These are phyloP conservation scores for Mycena vitilis DNA, from an alignment of 768 basidiomycete genomes.

Conservation along the genomic window DNA sequence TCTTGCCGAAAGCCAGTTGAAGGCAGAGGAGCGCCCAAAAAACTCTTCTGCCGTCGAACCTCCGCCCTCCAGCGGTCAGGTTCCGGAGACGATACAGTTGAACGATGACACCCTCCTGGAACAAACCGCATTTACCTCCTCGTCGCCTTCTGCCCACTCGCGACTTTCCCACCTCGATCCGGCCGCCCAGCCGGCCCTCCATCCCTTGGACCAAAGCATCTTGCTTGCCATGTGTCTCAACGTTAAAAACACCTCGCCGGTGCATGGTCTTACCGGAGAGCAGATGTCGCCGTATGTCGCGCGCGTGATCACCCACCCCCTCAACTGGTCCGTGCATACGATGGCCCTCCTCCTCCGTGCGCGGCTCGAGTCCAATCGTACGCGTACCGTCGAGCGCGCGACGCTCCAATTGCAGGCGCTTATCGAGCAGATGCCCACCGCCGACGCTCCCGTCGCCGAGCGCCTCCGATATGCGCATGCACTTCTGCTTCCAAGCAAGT, in stretches of 20 bases:
- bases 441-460: slow-evolving; percentile 79
- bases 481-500: slow-evolving; percentile 86
- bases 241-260: slow-evolving; percentile 88
- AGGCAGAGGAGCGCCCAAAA: slow-evolving; percentile 20
- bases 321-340: slow-evolving; percentile 96
- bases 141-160: slow-evolving; percentile 57
- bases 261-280: slow-evolving; percentile 89
- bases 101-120: slow-evolving; percentile 98
- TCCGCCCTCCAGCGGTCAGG: slow-evolving; percentile 33
- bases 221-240: slow-evolving; percentile 92
- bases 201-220: slow-evolving; percentile 94
- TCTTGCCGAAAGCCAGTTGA: slow-evolving; percentile 84
- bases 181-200: slow-evolving; percentile 83
- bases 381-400: slow-evolving; percentile 93
- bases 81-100: slow-evolving; percentile 85
- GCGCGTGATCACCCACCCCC: slow-evolving; percentile 89
- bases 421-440: slow-evolving; percentile 95
- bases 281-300: slow-evolving; percentile 94
- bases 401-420: slow-evolving; percentile 94
- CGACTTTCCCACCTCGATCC: slow-evolving; percentile 82
- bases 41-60: slow-evolving; percentile 22
- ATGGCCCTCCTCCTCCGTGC: slow-evolving; percentile 96
- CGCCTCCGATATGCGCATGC: slow-evolving; percentile 84
- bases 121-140: slow-evolving; percentile 90
- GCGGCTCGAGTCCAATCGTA: slow-evolving; percentile 87